These are phyloP conservation scores for Somion occarium DNA, from an alignment of 1,284 basidiomycete species.

Conservation along the genomic window DNA sequence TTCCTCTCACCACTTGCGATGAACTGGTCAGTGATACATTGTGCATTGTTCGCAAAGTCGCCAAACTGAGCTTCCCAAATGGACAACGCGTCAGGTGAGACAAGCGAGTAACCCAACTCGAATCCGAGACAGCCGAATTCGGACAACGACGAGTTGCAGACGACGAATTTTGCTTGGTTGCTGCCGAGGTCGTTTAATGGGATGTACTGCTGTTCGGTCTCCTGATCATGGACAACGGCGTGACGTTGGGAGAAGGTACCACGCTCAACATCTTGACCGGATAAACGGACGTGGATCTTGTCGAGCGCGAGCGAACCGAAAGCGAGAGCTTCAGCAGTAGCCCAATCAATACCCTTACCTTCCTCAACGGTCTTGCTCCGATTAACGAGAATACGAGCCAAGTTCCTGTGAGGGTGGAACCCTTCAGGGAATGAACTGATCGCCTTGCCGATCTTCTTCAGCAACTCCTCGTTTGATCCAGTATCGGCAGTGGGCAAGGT, in stretches of 20 bases:
- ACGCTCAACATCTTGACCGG: slow-evolving; percentile 98
- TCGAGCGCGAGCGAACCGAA: slow-evolving; percentile 93
- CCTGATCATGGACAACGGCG: slow-evolving; percentile 95
- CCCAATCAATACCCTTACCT: slow-evolving; percentile 94
- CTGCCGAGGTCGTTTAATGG: slow-evolving; percentile 87
- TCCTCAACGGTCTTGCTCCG: slow-evolving; percentile 91
- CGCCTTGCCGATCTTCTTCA: slow-evolving; percentile 83
- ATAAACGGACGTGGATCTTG: slow-evolving; percentile 92
- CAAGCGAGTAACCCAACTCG: slow-evolving; percentile 98
- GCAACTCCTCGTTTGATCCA: slow-evolving; percentile 74
- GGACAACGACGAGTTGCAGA: slow-evolving; percentile 97
- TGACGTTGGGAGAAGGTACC: slow-evolving; percentile 99
- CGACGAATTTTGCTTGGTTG: slow-evolving; percentile 87
- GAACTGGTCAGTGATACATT: slow-evolving; percentile 99
- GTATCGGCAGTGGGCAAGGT: slow-evolving; percentile 88
- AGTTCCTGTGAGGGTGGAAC: slow-evolving; percentile 91
- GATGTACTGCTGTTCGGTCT: slow-evolving; percentile 86
- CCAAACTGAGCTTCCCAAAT: slow-evolving; percentile 99
- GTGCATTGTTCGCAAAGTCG: slow-evolving; percentile 96
- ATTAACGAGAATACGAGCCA: slow-evolving; percentile 85
- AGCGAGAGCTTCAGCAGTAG: slow-evolving; percentile 98
- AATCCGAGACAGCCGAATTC: slow-evolving; percentile 96
- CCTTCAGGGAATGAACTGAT: slow-evolving; percentile 83
- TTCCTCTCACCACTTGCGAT: slow-evolving; percentile 97
- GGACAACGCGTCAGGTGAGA: slow-evolving; percentile 90